Conservation (phyloP, 2,329 filamentous ascomycete genomes). For the Teratosphaeriaceae sp. region DNA sequence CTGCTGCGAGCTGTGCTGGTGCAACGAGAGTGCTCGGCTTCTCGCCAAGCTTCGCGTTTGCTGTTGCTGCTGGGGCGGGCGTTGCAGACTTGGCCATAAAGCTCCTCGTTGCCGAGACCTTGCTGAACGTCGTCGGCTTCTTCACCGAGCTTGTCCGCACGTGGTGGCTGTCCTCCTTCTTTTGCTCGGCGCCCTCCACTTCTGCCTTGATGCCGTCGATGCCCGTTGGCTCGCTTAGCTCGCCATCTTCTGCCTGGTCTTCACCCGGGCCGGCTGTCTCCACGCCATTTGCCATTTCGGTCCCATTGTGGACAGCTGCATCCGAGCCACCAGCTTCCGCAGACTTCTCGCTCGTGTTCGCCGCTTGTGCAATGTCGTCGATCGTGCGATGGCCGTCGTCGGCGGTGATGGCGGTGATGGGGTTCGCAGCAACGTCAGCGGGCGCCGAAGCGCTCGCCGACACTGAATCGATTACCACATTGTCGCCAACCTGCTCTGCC, state of each 20-base stretch:
- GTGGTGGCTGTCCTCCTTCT: constrained; percentile 51
- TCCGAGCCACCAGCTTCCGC: constrained; percentile 6
- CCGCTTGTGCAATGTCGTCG: constrained; percentile 8
- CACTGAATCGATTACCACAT: constrained; percentile 66
- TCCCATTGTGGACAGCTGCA: constrained; percentile 2
- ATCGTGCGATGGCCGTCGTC: constrained; percentile 37
- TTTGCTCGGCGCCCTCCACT: constrained; percentile 44
- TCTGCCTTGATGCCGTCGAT: constrained; percentile 58
- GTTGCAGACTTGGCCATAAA: constrained; percentile 68
- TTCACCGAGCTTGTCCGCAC: constrained; percentile 55
- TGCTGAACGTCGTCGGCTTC: constrained; percentile 74
- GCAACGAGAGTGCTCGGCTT: constrained; percentile 33
- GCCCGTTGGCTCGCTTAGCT: constrained; percentile 68
- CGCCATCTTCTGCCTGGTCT: constrained; percentile 53
- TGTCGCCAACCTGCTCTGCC: constrained; percentile 63
- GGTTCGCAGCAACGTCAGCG: constrained; percentile 57
- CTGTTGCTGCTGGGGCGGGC: constrained; percentile 38
- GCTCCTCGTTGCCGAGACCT: constrained; percentile 77
- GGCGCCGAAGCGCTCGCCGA: constrained; percentile 55
- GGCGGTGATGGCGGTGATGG: constrained; percentile 50
- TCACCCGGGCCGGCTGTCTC: too few relatives aligned
- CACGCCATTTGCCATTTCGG: too few relatives aligned
- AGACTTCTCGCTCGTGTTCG: not conserved
- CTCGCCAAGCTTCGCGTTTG: constrained; percentile 47
- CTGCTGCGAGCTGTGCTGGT: constrained; percentile 42